Conservation (phyloP, 306 rosid species). For the Coriaria nepalensis region DNA sequence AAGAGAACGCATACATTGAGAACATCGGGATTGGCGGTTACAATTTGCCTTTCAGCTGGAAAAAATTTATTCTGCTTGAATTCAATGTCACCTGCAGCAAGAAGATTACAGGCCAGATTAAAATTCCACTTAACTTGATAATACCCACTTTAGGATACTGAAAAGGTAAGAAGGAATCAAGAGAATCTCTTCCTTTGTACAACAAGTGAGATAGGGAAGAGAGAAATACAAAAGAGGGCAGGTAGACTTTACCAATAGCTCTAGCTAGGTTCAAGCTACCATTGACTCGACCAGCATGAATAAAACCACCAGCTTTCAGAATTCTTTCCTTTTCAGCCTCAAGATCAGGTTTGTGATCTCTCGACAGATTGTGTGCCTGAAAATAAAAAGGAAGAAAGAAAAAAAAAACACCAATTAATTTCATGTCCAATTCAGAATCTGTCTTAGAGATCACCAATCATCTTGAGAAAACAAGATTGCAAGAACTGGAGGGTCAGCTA, state of each 20-base stretch:
- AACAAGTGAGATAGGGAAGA: background rate
- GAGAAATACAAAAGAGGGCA: slow-evolving; percentile 1
- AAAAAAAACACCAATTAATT: background rate
- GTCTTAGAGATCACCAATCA: background rate
- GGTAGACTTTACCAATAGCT: slow-evolving; percentile 58
- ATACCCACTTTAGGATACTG: background rate
- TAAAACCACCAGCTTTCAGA: slow-evolving; percentile 86
- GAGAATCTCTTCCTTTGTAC: background rate
- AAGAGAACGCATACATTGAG: slow-evolving; percentile 48
- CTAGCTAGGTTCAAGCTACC: slow-evolving; percentile 96
- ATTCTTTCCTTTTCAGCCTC: slow-evolving; percentile 88
- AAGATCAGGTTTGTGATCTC: slow-evolving; percentile 96
- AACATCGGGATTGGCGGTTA: slow-evolving; percentile 89
- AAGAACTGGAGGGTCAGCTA: slow-evolving; percentile 4
- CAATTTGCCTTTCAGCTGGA: slow-evolving; percentile 67
- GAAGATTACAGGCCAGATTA: slow-evolving; percentile 8
- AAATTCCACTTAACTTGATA: slow-evolving; percentile 8
- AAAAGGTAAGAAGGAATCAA: background rate
- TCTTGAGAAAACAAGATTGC: background rate
- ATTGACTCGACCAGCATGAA: slow-evolving; percentile 92
- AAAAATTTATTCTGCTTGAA: slow-evolving; percentile 84
- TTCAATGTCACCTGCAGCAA: slow-evolving; percentile 80
- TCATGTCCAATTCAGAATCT: background rate
- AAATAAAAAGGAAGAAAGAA: too few species aligned
- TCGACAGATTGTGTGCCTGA: slow-evolving; percentile 87